Percentiles rank a stretch among this genome's conserved stretches.
phyloP scores from a whole-genome alignment of 78 protist genomes.

The Corallochytrium limacisporum region DNA sequence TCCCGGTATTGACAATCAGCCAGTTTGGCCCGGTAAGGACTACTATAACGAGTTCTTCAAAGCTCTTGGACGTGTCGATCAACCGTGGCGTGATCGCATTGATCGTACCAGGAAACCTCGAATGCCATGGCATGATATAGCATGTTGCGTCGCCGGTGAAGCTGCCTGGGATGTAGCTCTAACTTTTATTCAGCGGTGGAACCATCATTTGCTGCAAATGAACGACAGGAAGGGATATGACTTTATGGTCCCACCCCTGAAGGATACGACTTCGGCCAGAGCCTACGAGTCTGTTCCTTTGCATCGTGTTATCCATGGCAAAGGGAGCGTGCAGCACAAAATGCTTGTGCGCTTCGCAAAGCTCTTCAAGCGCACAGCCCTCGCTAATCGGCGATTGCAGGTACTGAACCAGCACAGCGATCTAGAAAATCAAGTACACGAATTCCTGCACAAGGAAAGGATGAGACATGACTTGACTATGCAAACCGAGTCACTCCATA shows the following conservation, averaged over 20 bases:
- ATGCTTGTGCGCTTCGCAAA: no score
- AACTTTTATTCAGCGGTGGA: conserved; percentile 54
- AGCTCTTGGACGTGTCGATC: not conserved
- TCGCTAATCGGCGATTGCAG: no score
- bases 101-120: conserved; percentile 13
- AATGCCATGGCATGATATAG: conserved; percentile 85
- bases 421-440: no score
- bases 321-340: no score
- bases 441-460: no score
- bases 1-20: not conserved
- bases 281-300: not conserved
- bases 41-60: not conserved
- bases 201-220: not conserved
- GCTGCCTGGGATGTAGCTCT: conserved; percentile 48
- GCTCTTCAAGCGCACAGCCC: no score
- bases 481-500: no score
- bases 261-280: no score
- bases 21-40: conserved; percentile 31
- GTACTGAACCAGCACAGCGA: no score
- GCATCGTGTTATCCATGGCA: not conserved
- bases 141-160: conserved; percentile 26
- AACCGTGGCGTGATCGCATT: not conserved
- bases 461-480: no score
- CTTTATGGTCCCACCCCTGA: not conserved
- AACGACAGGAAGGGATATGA: not conserved